These are phyloP conservation scores for Tolypocladium tropicale DNA, from an alignment of 2,329 filamentous ascomycete species.

Conservation along the genomic window DNA sequence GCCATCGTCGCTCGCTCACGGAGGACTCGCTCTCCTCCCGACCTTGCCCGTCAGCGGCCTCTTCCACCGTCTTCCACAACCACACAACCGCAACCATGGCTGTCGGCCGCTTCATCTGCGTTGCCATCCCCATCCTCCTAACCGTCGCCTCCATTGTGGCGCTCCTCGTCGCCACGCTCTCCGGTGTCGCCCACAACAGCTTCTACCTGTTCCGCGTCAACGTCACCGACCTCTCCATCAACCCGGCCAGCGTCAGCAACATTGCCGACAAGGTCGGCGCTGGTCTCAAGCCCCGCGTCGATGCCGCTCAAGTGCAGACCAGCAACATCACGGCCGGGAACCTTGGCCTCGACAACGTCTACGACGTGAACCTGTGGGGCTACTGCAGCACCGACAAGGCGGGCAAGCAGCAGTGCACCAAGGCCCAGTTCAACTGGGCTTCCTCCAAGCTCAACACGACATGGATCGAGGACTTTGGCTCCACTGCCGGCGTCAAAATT, in stretches of 20 bases:
- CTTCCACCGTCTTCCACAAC: conserved; percentile 1
- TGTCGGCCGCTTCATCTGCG: conserved; percentile 73
- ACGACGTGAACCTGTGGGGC: conserved; percentile 76
- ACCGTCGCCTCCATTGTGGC: conserved; percentile 69
- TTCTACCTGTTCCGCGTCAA: conserved; percentile 53
- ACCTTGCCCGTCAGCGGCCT: background rate
- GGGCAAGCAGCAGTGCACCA: conserved; percentile 53
- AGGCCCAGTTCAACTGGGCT: conserved; percentile 66
- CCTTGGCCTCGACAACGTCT: conserved; percentile 61
- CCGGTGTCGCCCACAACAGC: conserved; percentile 44
- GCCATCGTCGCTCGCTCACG: background rate
- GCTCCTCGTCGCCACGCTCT: conserved; percentile 45
- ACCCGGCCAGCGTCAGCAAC: conserved; percentile 21
- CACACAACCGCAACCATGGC: conserved; percentile 33
- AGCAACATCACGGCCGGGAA: conserved; percentile 46
- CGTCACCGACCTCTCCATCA: conserved; percentile 43
- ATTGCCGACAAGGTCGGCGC: conserved; percentile 18
- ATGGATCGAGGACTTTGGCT: conserved; percentile 41
- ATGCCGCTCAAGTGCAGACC: conserved; percentile 13
- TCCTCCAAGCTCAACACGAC: conserved; percentile 57
- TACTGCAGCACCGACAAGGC: conserved; percentile 62
- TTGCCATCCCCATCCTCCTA: conserved; percentile 75
- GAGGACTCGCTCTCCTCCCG: background rate
- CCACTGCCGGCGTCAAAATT: conserved; percentile 40
- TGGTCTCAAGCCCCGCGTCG: conserved; percentile 10